Evolutionary conservation across 768 basidiomycete species (phyloP), one percentile per base, ranked within the genome.

Genomic region (Dacryopinax spathularia): DNA sequence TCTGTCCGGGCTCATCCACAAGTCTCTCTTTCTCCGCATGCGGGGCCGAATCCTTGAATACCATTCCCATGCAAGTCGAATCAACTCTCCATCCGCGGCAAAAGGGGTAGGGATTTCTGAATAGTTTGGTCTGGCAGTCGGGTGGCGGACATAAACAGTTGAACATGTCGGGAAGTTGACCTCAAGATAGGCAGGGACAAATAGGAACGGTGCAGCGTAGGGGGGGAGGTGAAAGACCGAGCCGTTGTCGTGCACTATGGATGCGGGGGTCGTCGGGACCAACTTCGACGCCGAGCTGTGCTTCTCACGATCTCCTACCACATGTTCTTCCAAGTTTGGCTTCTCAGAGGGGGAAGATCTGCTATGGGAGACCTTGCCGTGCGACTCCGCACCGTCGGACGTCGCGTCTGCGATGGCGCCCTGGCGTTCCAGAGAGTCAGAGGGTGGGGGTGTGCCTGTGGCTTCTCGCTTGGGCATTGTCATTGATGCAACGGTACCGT

Each of bases 61-160:
- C 90, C 91, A 97, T 75, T 95, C 95, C 96, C 96, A 99, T 2
- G 91, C 87, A 64, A 91, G 81, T 64, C 91, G 85, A 65, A 98
- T 82, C 13, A 96, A 79, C 67, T 94, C 89, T 18, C 96, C 96
- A 70, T 96, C 94, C 0, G 96, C 93, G 66, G 94, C 91, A 73
- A 88, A 98, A 1, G 96, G 96, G 2, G 89, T 90, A 5, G 95
- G 91, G 35, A 99, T 88, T 74, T 99, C 96, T 16, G 88, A 90
- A 75, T 95, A 93, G 5, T 89, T 89, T 0, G 93, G 91, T n/a
- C 92, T 84, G 0, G 95, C 96, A 0, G 94, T 96, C 7, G 96
- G 96, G 70, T 98, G 92, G 35, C 96, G 89, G 33, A 98, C 83
- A 72, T 95, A 98, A 61, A 97, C 79, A 15, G 86, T 87, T 1